Evolutionary conservation across 257 asterid genomes (phyloP).

Genomic region (Apocynum venetum): DNA sequence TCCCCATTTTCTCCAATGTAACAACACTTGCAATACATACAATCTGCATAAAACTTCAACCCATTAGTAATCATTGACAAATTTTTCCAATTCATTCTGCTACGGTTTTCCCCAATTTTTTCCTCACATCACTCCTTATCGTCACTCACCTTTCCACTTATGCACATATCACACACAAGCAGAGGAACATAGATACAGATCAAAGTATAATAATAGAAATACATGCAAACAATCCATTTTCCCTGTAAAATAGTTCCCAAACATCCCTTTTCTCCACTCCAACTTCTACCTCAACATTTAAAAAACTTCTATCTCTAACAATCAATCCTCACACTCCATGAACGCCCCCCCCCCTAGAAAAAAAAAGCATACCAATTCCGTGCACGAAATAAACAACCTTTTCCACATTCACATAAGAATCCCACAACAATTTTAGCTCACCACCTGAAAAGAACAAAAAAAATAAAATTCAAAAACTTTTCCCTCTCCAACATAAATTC

Average conservation of each 20-base stretch:
- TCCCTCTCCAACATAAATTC: neutral
- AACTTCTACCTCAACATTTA: neutral
- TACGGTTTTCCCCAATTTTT: neutral
- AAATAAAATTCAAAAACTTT: neutral
- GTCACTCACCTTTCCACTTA: neutral
- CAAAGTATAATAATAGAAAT: neutral
- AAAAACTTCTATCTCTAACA: neutral
- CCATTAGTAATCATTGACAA: neutral
- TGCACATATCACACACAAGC: neutral
- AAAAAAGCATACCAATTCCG: neutral
- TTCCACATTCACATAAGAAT: neutral
- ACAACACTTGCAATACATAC: neutral
- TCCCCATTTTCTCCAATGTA: neutral
- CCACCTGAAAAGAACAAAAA: neutral
- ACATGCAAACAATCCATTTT: neutral
- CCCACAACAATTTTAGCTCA: neutral
- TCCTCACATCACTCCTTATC: neutral
- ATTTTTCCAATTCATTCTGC: neutral
- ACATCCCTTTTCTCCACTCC: neutral
- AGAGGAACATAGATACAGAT: neutral
- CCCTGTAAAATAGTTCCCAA: neutral
- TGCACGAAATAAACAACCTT: neutral
- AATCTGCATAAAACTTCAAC: conserved; percentile 6
- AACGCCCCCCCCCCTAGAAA: neutral
- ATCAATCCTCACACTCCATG: neutral